Evolutionary conservation across 352 stramenopile genomes (phyloP).

Genomic region (Phytopythium montanum): DNA sequence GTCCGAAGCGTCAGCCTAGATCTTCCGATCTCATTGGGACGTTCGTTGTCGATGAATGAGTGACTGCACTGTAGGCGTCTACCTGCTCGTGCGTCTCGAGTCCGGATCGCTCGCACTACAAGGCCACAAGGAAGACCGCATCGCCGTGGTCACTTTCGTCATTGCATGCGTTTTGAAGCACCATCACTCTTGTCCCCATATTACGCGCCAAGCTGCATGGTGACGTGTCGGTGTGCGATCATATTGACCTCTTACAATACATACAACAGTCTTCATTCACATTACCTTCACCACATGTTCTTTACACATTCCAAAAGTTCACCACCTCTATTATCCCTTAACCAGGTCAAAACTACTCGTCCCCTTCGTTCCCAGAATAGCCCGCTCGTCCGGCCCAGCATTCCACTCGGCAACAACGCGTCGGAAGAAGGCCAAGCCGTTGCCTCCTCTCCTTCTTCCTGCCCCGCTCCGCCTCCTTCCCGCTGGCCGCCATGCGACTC

Average conservation of each 20-base stretch:
- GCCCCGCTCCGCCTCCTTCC: not conserved
- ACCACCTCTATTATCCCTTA: not conserved
- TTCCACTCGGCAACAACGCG: not conserved
- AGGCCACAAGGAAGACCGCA: too few species aligned
- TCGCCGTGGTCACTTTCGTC: too few species aligned
- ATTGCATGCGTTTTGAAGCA: not conserved
- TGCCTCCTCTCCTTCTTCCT: not conserved
- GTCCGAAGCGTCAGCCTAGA: too few species aligned
- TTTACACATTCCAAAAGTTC: not conserved
- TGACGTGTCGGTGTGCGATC: constrained; percentile 1
- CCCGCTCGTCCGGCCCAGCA: too few species aligned
- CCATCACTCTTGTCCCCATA: not conserved
- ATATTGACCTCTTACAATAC: not conserved
- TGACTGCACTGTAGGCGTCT: too few species aligned
- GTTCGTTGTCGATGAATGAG: too few species aligned
- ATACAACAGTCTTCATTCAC: not conserved
- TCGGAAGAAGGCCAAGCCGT: not conserved
- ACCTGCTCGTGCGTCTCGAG: too few species aligned
- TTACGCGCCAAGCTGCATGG: not conserved
- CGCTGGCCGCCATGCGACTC: not conserved
- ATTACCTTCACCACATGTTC: not conserved
- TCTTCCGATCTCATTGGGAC: too few species aligned
- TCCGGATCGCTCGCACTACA: too few species aligned
- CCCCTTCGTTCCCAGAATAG: not conserved
- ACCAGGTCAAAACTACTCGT: not conserved